Base-by-base conservation (phyloP, 179 eudicot genomes). In the Drosera spatulata region DNA sequence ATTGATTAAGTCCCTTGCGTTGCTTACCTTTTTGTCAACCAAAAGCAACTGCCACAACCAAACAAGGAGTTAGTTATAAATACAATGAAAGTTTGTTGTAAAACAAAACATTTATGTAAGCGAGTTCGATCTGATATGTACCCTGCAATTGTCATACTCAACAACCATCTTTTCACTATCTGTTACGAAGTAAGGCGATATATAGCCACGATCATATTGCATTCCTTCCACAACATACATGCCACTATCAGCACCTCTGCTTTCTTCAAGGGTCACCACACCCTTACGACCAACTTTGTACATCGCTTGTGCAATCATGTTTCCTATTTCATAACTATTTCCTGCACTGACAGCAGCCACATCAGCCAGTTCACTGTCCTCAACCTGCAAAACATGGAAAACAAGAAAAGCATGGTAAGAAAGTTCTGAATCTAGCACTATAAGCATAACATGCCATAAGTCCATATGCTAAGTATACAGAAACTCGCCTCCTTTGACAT, bases 271-370 rank as follows among this genome's bases (percentile, higher is more conserved):
- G 12, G 88, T 78, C 52, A 83, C 82, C 56, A 83, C 88, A 69
- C 88, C 85, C 61, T 76, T 71, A 66, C 81, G 70, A 6, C 88
- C 88, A 10, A 80, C 88, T 55, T 76, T 83, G 53, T 68, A 67
- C 74, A 83, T 71, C 41, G 88, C 88, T 60, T 83, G 81, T 39
- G 88, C 85, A 14, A 83, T 80, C 88, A 83, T 83, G 61, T 64
- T 64, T 46, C 88, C 85, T 5, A 83, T 59, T 60, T 71, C 88
- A 56, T 77, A 57, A 74, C 86, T 89, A 79, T 93, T 93, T 9
- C 99, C 99, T 53, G 99, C 96, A 83, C 99, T 93, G 53, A 93
- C 99, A 64, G 97, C 91, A 42, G 99, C 99, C 7, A 93, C 97
- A 69, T 93, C 99, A 39, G 91, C 88, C 33, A 93, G 79, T 64